Percentiles rank a stretch among this genome's conserved stretches.
phyloP scores from a whole-genome alignment of 2,329 filamentous ascomycete species.

The Pezicula radicicola region DNA sequence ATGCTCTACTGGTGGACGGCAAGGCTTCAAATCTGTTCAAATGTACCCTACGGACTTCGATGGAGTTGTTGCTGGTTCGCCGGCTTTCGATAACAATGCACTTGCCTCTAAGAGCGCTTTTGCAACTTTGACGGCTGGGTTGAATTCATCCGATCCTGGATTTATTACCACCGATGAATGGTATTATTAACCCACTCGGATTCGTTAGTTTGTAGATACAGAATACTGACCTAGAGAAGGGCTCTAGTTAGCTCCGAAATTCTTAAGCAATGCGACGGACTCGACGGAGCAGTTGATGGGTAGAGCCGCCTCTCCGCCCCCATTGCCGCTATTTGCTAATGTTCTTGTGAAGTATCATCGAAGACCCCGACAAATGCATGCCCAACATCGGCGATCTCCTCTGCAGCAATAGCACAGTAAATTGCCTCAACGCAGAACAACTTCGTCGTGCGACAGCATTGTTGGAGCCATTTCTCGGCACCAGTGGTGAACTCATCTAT shows the following conservation, averaged over 20 bases:
- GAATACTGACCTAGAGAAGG: constrained; percentile 9
- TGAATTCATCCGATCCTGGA: constrained; percentile 19
- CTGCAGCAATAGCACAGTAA: constrained; percentile 35
- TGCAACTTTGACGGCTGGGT: constrained; percentile 34
- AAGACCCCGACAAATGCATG: constrained; percentile 34
- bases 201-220: no score
- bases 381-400: constrained; percentile 33
- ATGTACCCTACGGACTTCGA: constrained; percentile 43
- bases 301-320: constrained; percentile 22
- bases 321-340: background rate
- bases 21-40: constrained; percentile 41
- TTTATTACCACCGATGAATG: constrained; percentile 20
- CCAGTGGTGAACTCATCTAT: constrained; percentile 40
- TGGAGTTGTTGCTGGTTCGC: constrained; percentile 41
- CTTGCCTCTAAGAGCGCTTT: constrained; percentile 37
- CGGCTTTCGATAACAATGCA: constrained; percentile 10
- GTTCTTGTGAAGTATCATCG: constrained; percentile 21
- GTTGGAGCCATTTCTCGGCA: constrained; percentile 36
- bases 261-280: constrained; percentile 43
- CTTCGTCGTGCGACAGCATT: constrained; percentile 37
- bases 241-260: constrained; percentile 36
- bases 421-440: constrained; percentile 37
- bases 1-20: constrained; percentile 43
- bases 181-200: background rate
- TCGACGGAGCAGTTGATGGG: constrained; percentile 45